phyloP scores from a whole-genome alignment of 2,329 filamentous ascomycete species.

The Fusarium virguliforme region DNA sequence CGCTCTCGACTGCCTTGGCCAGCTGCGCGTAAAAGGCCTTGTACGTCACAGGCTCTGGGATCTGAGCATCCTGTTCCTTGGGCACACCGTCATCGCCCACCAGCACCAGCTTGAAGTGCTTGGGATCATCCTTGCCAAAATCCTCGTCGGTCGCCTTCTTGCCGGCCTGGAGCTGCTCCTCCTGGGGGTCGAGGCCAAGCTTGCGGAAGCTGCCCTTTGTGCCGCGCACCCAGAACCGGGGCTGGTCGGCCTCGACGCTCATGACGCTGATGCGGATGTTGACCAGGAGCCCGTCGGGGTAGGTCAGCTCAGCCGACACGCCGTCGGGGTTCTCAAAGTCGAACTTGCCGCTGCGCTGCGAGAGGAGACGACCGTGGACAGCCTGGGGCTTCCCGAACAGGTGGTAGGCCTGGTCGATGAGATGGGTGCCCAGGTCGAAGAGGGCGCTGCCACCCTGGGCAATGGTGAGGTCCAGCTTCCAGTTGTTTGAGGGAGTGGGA shows the following conservation, averaged over 20 bases:
- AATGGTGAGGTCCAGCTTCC: slow-evolving; percentile 77
- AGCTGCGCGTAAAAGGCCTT: slow-evolving; percentile 75
- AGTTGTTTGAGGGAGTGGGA: slow-evolving; percentile 71
- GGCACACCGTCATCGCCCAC: slow-evolving; percentile 68
- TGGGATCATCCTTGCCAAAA: slow-evolving; percentile 77
- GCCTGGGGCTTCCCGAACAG: slow-evolving; percentile 78
- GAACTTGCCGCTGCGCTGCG: slow-evolving; percentile 69
- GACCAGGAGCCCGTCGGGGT: slow-evolving; percentile 74
- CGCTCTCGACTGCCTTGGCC: slow-evolving; percentile 64
- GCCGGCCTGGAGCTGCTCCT: slow-evolving; percentile 79
- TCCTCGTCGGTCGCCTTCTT: slow-evolving; percentile 72
- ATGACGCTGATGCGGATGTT: slow-evolving; percentile 79
- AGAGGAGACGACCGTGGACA: slow-evolving; percentile 79
- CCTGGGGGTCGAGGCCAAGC: slow-evolving; percentile 79
- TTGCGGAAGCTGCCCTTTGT: slow-evolving; percentile 84
- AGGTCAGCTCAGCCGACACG: slow-evolving; percentile 77
- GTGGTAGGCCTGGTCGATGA: slow-evolving; percentile 81
- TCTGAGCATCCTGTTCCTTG: slow-evolving; percentile 67
- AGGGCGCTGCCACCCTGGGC: slow-evolving; percentile 76
- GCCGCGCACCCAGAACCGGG: slow-evolving; percentile 84
- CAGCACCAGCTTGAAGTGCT: slow-evolving; percentile 73
- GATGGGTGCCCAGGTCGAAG: slow-evolving; percentile 83
- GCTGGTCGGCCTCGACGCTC: slow-evolving; percentile 78
- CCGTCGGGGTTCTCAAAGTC: slow-evolving; percentile 70
- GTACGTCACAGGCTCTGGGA: slow-evolving; percentile 78